These are phyloP conservation scores for Lasiodiplodia hormozganensis DNA, from an alignment of 2,329 filamentous ascomycete species.

Conservation along the genomic window DNA sequence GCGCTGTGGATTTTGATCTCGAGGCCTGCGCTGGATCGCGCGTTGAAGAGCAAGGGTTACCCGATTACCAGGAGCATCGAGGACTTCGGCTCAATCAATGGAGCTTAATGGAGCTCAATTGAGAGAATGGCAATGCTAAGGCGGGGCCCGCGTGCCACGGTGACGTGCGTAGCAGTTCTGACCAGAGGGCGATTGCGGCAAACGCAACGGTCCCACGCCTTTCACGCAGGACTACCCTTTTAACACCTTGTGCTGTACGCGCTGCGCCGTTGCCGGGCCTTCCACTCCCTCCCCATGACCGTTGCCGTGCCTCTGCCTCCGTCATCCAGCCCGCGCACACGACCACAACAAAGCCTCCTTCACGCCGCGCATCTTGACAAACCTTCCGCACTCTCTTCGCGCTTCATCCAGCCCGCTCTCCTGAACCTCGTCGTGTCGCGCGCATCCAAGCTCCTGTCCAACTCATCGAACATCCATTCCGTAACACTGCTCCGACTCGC, in stretches of 20 bases:
- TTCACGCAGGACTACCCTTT: too few species aligned
- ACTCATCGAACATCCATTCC: background rate
- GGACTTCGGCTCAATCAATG: background rate
- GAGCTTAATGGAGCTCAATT: background rate
- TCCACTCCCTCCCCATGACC: background rate
- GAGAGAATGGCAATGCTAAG: background rate
- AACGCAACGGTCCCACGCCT: background rate
- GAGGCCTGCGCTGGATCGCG: too few species aligned
- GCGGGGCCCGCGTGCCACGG: too few species aligned
- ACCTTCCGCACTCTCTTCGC: background rate
- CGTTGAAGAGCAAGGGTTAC: too few species aligned
- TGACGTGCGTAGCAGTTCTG: background rate
- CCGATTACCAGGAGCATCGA: too few species aligned
- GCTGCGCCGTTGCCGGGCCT: background rate
- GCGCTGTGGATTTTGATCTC: too few species aligned
- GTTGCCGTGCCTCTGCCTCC: too few species aligned
- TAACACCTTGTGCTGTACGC: background rate
- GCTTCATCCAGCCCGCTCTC: background rate
- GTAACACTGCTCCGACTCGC: background rate
- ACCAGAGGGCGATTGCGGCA: background rate
- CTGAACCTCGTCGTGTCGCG: background rate
- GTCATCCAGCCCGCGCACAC: background rate
- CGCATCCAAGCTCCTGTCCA: background rate
- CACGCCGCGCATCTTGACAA: background rate
- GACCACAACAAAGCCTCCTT: background rate